Percentiles rank a stretch among this genome's conserved stretches.
Conservation (phyloP, 768 basidiomycete genomes). For the Lactarius tabidus region DNA sequence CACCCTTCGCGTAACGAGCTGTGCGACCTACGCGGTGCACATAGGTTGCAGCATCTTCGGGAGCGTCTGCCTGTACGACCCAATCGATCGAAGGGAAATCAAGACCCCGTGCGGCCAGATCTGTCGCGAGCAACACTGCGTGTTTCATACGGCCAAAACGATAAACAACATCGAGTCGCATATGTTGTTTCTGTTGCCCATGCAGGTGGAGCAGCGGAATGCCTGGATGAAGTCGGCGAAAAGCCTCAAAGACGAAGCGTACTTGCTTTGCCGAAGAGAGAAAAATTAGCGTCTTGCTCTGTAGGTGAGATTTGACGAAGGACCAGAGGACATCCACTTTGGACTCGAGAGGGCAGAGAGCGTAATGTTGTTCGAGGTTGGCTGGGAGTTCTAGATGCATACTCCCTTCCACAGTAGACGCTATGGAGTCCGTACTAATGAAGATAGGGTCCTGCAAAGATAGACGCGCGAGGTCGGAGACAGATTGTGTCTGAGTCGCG, state of each 20-base stretch:
- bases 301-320: constrained; percentile 92
- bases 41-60: constrained; percentile 96
- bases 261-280: constrained; percentile 96
- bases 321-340: constrained; percentile 92
- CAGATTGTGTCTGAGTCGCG: constrained; percentile 91
- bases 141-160: constrained; percentile 80
- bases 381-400: constrained; percentile 56
- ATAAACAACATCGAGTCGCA: constrained; percentile 76
- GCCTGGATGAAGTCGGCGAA: constrained; percentile 94
- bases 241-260: constrained; percentile 92
- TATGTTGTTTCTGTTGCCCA: constrained; percentile 95
- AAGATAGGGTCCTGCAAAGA: constrained; percentile 79
- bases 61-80: constrained; percentile 94
- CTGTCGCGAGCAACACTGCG: constrained; percentile 89
- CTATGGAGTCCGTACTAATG: constrained; percentile 50
- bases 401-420: constrained; percentile 39
- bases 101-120: constrained; percentile 92
- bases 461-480: constrained; percentile 83
- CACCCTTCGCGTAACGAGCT: constrained; percentile 87
- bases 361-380: constrained; percentile 85
- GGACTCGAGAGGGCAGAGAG: constrained; percentile 73
- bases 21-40: constrained; percentile 96
- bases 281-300: constrained; percentile 89
- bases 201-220: constrained; percentile 90
- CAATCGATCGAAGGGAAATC: constrained; percentile 97